Percentiles rank a stretch among this genome's conserved stretches.
phyloP scores from a whole-genome alignment of 345 rosid species.

The Pugionium dolabratum region DNA sequence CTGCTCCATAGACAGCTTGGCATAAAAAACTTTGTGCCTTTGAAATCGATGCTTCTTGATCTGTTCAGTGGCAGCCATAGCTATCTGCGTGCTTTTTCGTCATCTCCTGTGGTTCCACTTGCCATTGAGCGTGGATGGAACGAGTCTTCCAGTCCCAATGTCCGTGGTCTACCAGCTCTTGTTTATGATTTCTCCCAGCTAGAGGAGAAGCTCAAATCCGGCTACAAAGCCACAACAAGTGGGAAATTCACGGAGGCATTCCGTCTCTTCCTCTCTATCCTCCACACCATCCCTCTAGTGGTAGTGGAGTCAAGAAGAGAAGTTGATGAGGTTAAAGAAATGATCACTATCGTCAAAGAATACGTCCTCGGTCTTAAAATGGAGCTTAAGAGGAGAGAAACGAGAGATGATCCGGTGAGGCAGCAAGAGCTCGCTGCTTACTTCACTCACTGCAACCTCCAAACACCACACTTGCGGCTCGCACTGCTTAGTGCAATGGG shows the following conservation, averaged over 20 bases:
- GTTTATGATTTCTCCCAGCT: conserved; percentile 74
- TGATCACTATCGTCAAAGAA: conserved; percentile 71
- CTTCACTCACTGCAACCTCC: conserved; percentile 94
- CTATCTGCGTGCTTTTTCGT: conserved; percentile 67
- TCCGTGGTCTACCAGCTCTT: conserved; percentile 82
- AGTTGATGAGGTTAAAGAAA: conserved; percentile 92
- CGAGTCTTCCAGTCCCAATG: conserved; percentile 78
- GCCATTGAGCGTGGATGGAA: conserved; percentile 87
- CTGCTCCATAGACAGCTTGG: conserved; percentile 91
- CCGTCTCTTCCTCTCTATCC: conserved; percentile 68
- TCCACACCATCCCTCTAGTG: conserved; percentile 86
- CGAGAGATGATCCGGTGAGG: conserved; percentile 63
- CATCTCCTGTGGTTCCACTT: conserved; percentile 73
- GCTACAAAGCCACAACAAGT: conserved; percentile 80
- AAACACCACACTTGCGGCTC: conserved; percentile 74
- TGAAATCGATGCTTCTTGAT: conserved; percentile 69
- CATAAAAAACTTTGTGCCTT: conserved; percentile 68
- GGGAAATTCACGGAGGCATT: conserved; percentile 85
- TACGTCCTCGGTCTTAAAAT: conserved; percentile 81
- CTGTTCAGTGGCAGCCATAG: conserved; percentile 73
- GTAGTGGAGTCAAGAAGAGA: conserved; percentile 96
- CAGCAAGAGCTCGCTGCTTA: conserved; percentile 98
- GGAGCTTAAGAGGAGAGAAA: conserved; percentile 83
- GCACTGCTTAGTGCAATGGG: conserved; percentile 78
- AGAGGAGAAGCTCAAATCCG: conserved; percentile 87